phyloP scores from a whole-genome alignment of 306 rosid genomes.

The Urtica urens region DNA sequence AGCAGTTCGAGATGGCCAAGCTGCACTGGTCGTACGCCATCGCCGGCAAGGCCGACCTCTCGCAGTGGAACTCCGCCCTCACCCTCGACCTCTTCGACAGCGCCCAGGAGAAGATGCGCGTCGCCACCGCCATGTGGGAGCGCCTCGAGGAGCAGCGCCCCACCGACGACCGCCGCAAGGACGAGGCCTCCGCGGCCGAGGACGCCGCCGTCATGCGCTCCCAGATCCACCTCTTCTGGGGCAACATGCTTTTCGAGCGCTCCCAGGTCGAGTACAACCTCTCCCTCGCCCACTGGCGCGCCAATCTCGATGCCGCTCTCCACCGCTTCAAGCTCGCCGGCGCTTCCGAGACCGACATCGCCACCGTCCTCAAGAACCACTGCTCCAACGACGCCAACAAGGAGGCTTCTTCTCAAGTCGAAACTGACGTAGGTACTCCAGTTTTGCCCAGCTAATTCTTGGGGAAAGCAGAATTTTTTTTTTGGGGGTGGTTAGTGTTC shows the following conservation, averaged over 20 bases:
- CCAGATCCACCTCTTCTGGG: slow-evolving; percentile 96
- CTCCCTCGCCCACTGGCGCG: slow-evolving; percentile 66
- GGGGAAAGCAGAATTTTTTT: too few relatives aligned
- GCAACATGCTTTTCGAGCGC: slow-evolving; percentile 90
- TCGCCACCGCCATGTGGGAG: slow-evolving; percentile 97
- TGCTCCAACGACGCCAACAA: slow-evolving; percentile 62
- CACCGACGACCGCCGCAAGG: slow-evolving; percentile 70
- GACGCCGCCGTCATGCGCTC: slow-evolving; percentile 94
- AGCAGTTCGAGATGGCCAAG: slow-evolving; percentile 95
- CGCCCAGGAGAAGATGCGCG: slow-evolving; percentile 89
- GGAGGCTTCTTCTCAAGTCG: too few relatives aligned
- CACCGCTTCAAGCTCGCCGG: slow-evolving; percentile 93
- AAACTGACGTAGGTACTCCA: too few relatives aligned
- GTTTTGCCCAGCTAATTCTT: too few relatives aligned
- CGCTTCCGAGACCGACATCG: slow-evolving; percentile 77
- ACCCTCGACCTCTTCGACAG: slow-evolving; percentile 67
- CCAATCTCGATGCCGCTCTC: slow-evolving; percentile 65
- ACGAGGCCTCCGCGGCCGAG: slow-evolving; percentile 62
- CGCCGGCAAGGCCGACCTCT: slow-evolving; percentile 74
- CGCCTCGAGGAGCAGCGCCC: slow-evolving; percentile 86
- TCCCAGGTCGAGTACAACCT: slow-evolving; percentile 91
- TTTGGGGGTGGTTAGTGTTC: too few relatives aligned
- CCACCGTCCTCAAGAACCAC: slow-evolving; percentile 76
- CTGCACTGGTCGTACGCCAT: slow-evolving; percentile 94
- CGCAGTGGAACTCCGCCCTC: slow-evolving; percentile 63